phyloP scores from a whole-genome alignment of 192 early-diverging fungal species.

The Gamsiella multidivaricata region DNA sequence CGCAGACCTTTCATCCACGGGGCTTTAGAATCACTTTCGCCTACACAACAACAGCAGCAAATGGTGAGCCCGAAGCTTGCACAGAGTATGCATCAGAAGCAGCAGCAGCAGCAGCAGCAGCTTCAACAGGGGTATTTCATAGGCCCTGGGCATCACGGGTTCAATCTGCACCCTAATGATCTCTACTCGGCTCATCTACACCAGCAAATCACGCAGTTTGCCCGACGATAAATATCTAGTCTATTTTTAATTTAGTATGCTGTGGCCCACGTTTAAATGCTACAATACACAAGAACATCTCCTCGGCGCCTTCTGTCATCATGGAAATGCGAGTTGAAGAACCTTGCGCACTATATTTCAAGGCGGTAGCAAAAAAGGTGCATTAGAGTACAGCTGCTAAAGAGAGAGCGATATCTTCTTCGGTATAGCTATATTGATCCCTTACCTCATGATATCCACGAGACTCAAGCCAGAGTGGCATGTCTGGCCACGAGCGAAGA shows the following conservation, averaged over 20 bases:
- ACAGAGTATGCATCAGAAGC: not conserved
- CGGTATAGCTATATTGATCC: not conserved
- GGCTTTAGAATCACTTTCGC: not conserved
- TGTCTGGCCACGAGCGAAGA: constrained; percentile 29
- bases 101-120: constrained; percentile 18
- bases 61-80: not conserved
- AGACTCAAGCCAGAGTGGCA: constrained; percentile 49
- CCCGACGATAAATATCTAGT: constrained; percentile 10
- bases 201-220: constrained; percentile 31
- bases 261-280: too few species aligned
- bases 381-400: too few species aligned
- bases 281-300: constrained; percentile 84
- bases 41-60: constrained; percentile 11
- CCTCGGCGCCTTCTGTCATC: constrained; percentile 82
- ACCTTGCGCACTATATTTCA: constrained; percentile 70
- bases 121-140: constrained; percentile 22
- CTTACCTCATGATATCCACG: constrained; percentile 69
- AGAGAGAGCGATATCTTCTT: not conserved
- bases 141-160: constrained; percentile 9
- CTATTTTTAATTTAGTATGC: not conserved
- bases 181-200: constrained; percentile 12
- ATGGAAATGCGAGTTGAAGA: constrained; percentile 94
- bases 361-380: not conserved
- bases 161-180: constrained; percentile 18
- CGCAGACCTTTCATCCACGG: constrained; percentile 19